Evolutionary conservation across 306 rosid genomes (phyloP).

Genomic region (Lathyrus oleraceus): DNA sequence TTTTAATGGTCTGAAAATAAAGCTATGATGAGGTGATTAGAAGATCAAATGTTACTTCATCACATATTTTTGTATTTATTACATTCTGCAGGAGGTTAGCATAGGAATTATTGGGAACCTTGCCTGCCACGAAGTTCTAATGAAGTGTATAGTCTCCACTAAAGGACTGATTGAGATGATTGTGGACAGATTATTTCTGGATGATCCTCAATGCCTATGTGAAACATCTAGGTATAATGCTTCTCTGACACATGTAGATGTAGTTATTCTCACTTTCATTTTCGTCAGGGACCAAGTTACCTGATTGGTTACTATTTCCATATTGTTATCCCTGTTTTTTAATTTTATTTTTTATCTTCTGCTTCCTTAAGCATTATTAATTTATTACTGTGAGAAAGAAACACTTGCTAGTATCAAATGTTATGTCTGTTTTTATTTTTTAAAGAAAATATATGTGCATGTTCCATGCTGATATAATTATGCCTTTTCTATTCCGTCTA

Average conservation of each 20-base stretch:
- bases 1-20: slow-evolving; percentile 16
- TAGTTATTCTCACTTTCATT: slow-evolving; percentile 30
- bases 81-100: slow-evolving; percentile 65
- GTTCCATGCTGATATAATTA: slow-evolving; percentile 3
- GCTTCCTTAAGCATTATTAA: not conserved
- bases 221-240: slow-evolving; percentile 76
- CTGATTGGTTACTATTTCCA: slow-evolving; percentile 21
- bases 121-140: slow-evolving; percentile 76
- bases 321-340: not conserved
- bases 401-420: not conserved
- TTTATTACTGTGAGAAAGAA: slow-evolving; percentile 22
- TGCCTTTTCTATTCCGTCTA: not conserved
- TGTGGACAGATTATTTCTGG: slow-evolving; percentile 66
- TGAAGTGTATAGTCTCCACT: slow-evolving; percentile 57
- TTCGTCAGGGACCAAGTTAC: not conserved
- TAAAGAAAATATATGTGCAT: not conserved
- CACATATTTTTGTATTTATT: slow-evolving; percentile 36
- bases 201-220: slow-evolving; percentile 80
- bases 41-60: slow-evolving; percentile 18
- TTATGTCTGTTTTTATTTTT: not conserved
- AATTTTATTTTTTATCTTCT: slow-evolving; percentile 19
- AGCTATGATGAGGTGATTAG: not conserved
- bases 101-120: slow-evolving; percentile 87
- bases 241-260: slow-evolving; percentile 15
- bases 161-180: slow-evolving; percentile 60